Conservation (phyloP, 768 basidiomycete species). For the Naganishia kalamii region DNA sequence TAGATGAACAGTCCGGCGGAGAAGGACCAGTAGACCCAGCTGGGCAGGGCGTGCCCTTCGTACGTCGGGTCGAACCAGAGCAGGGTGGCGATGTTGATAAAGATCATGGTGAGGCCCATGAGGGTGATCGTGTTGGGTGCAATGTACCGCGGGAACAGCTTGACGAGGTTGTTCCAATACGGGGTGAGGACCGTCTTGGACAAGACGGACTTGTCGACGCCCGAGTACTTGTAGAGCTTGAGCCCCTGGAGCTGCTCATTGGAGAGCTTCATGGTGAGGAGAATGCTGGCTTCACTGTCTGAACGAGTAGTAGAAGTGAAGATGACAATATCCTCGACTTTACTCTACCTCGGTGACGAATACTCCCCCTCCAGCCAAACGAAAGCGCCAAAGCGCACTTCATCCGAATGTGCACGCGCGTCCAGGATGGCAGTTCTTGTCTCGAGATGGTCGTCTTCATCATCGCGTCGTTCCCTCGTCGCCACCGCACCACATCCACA, state of each 20-base stretch:
- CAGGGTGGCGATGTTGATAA: constrained; percentile 75
- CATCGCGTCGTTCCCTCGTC: too few relatives aligned
- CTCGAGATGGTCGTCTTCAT: not conserved
- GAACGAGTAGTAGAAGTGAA: too few relatives aligned
- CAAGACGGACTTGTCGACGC: constrained; percentile 74
- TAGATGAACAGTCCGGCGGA: constrained; percentile 82
- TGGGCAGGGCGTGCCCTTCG: constrained; percentile 50
- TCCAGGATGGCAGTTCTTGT: too few relatives aligned
- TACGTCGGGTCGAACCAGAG: constrained; percentile 69
- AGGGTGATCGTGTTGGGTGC: constrained; percentile 92
- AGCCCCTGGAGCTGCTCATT: constrained; percentile 64
- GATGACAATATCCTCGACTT: too few relatives aligned
- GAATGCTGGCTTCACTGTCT: not conserved
- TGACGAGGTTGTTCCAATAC: constrained; percentile 89
- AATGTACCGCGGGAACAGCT: constrained; percentile 71
- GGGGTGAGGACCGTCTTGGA: constrained; percentile 72
- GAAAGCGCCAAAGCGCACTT: too few relatives aligned
- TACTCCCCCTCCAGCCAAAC: too few relatives aligned
- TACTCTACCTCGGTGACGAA: too few relatives aligned
- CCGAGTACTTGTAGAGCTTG: constrained; percentile 70
- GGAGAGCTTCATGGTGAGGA: constrained; percentile 48
- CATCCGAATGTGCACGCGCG: too few relatives aligned
- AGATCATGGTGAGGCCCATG: constrained; percentile 70
- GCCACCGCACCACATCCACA: not conserved
- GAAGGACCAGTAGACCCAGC: constrained; percentile 91